Evolutionary conservation across 805 yeast species (phyloP), one percentile per base, ranked within the genome.

Genomic region (Wickerhamomyces silvicola): DNA sequence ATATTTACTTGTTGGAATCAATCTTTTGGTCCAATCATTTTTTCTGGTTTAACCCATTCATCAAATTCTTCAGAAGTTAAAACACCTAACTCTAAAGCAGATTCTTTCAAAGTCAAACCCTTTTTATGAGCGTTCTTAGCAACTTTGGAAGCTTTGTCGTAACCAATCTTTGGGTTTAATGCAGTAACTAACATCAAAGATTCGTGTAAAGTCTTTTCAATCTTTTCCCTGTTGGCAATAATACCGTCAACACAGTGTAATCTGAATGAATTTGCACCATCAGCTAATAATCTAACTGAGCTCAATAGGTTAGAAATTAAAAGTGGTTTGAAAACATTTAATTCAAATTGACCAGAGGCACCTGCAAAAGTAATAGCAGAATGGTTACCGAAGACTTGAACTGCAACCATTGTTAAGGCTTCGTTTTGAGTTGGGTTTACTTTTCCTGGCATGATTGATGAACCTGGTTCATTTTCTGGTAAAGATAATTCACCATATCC

Each of bases 391-490:
- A 92, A 86, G 18, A 92, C 97, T 72, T 92, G 98, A 43, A 92
- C 76, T 59, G 95, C 87, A 41, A 90, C 96, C 95, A 92, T 94
- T 44, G 97, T 92, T 60, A 92, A 68, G 34, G 98, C 98, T 73
- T 92, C 98, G 63, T 88, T 88, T 71, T 92, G 98, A 36, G 98
- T 92, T 46, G 98, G 98, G 75, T 92, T 92, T 43, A 92, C 97
- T 70, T 92, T 92, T 59, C 98, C 98, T 32, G 98, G 98, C 98
- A 92, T 92, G 64, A 92, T 92, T 18, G 97, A 87, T 38, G 97
- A 86, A 56, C 98, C 98, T 36, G 98, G 98, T 70, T 92, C 98
- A 64, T 92, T 92, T 70, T 90, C 97, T 43, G 98, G 98, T 50
- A 92, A 70, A 18, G 86, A 57, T 48, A 92, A 76, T 67, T 92